A percentile compares a stretch with the other conserved stretches of the same genome.
phyloP scores from a whole-genome alignment of 768 basidiomycete species.

The Epithele typhae region DNA sequence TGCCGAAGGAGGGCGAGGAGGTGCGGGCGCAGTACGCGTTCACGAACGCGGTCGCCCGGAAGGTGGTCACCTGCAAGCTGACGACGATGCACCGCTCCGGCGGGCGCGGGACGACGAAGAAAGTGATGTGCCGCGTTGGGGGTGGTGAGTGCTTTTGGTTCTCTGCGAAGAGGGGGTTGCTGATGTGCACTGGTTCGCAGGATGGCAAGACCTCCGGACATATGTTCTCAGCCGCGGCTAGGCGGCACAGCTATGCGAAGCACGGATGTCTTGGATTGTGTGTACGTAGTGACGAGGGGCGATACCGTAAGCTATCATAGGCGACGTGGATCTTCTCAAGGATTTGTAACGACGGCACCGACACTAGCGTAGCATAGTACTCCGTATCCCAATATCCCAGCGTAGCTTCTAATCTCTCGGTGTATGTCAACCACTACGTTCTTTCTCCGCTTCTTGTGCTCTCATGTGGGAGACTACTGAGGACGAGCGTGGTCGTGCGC shows the following conservation, averaged over 20 bases:
- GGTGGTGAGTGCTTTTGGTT: slow-evolving; percentile 51
- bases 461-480: not conserved
- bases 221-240: slow-evolving; percentile 71
- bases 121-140: slow-evolving; percentile 89
- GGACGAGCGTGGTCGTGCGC: no score
- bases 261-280: no score
- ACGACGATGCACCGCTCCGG: slow-evolving; percentile 67
- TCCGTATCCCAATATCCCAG: no score
- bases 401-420: slow-evolving; percentile 11
- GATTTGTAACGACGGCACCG: slow-evolving; percentile 7
- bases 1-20: slow-evolving; percentile 73
- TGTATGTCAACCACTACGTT: slow-evolving; percentile 19
- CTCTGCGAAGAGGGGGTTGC: not conserved
- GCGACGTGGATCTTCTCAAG: slow-evolving; percentile 5
- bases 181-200: slow-evolving; percentile 30
- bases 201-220: slow-evolving; percentile 76
- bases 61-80: slow-evolving; percentile 74
- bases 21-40: slow-evolving; percentile 82
- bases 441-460: slow-evolving; percentile 19
- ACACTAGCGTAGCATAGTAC: no score
- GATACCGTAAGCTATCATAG: not conserved
- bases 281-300: no score
- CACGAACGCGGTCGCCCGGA: slow-evolving; percentile 65
- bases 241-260: slow-evolving; percentile 42
- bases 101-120: slow-evolving; percentile 54